Evolutionary conservation across 2,329 filamentous ascomycete species (phyloP).

Genomic region (Diaporthe eres): DNA sequence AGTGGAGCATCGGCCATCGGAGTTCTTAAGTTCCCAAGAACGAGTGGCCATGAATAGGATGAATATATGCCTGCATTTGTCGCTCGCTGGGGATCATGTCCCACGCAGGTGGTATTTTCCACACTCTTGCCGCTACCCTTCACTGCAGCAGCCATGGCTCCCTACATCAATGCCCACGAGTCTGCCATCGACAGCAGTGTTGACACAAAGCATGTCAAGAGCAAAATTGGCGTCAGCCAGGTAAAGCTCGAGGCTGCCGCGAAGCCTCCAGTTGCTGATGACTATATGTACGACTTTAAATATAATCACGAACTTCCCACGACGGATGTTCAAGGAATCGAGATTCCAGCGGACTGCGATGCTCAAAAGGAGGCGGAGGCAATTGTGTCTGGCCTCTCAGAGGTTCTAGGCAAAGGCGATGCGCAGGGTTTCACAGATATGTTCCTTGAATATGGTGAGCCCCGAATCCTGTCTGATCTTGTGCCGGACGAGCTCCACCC

Average conservation of each 20-base stretch:
- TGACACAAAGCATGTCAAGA: neutral
- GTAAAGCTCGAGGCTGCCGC: neutral
- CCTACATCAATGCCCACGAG: slow-evolving; percentile 18
- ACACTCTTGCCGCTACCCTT: neutral
- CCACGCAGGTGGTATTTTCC: neutral
- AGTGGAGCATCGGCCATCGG: neutral
- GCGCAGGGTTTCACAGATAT: slow-evolving; percentile 14
- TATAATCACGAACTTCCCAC: slow-evolving; percentile 50
- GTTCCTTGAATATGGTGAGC: slow-evolving; percentile 16
- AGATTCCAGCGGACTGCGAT: neutral
- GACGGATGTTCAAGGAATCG: neutral
- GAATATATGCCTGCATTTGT: slow-evolving; percentile 22
- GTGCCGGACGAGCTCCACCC: neutral
- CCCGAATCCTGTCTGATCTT: neutral
- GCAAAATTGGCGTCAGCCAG: neutral
- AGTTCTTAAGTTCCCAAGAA: neutral
- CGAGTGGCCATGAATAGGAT: neutral
- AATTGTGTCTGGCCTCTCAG: neutral
- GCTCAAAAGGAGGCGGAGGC: neutral
- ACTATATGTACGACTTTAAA: slow-evolving; percentile 59
- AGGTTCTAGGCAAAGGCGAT: neutral
- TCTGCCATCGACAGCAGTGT: slow-evolving; percentile 1
- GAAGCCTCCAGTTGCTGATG: slow-evolving; percentile 51
- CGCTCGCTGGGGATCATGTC: neutral
- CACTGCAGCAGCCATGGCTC: slow-evolving; percentile 15